A percentile compares a stretch with the other conserved stretches of the same genome.
Evolutionary conservation across 306 rosid genomes (phyloP).

Genomic region (Echinosophora koreensis): DNA sequence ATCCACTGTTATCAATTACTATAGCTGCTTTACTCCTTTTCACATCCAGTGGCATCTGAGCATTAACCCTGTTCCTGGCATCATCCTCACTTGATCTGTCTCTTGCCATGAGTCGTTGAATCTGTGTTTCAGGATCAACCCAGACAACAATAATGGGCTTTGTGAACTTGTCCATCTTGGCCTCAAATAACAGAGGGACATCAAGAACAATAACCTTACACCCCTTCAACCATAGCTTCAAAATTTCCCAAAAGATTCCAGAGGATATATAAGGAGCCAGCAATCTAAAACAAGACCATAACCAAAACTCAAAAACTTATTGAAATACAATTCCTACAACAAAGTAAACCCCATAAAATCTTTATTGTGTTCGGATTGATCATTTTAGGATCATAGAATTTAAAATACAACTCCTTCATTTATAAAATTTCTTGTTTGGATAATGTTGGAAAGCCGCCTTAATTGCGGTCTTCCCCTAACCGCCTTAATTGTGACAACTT

Average conservation of each 20-base stretch:
- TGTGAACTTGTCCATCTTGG: conserved; percentile 84
- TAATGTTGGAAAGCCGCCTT: no score
- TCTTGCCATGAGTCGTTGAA: conserved; percentile 67
- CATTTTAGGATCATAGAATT: no score
- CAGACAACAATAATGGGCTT: conserved; percentile 85
- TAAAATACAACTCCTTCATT: no score
- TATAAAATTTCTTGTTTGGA: no score
- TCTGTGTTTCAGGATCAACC: conserved; percentile 88
- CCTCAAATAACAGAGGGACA: conserved; percentile 84
- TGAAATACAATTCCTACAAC: conserved; percentile 6
- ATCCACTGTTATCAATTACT: conserved; percentile 79
- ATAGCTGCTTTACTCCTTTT: conserved; percentile 73
- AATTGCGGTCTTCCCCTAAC: no score
- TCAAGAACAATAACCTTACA: conserved; percentile 83
- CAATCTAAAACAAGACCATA: conserved; percentile 59
- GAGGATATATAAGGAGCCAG: conserved; percentile 83
- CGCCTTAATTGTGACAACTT: no score
- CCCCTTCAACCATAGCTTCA: conserved; percentile 84
- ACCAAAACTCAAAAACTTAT: conserved; percentile 34
- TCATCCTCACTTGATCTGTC: conserved; percentile 71
- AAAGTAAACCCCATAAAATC: background rate
- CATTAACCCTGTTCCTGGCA: conserved; percentile 66
- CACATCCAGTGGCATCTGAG: conserved; percentile 82
- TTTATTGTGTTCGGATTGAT: background rate
- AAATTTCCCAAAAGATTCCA: conserved; percentile 78